Evolutionary conservation across 2,329 filamentous ascomycete genomes (phyloP), one percentile per base, ranked within the genome.

Genomic region (Pestalotiopsis sp.): DNA sequence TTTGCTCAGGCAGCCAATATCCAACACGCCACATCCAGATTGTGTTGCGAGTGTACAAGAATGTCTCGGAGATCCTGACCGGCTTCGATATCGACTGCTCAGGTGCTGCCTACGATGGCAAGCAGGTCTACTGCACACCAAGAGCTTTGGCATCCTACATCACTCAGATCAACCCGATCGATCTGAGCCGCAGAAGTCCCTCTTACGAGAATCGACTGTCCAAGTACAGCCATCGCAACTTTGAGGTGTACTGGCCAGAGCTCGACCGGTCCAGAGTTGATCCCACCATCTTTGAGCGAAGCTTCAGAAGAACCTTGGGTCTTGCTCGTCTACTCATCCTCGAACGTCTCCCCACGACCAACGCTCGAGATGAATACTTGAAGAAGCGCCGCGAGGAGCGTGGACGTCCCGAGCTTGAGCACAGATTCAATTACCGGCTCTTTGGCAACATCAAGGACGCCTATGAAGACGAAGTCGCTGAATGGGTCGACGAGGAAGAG

Each of bases 61-160:
- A 91, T 0, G 82, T 97, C 60, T 91, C 92, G 1, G 93, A 97
- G 77, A 95, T 97, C 45, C 85, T 97, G 27, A 94, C 93, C 3
- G 94, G 94, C 0, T 97, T 97, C 73, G 94, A 97, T 74, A 93
- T 97, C 63, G 93, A 96, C 77, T 94, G 92, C 77, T 92, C 93
- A 0, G 93, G 93, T 70, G 92, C 90, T 27, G 93, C 93, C 3
- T 97, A 92, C 73, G 90, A 96, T 77, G 94, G 94, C 45, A 86
- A 87, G 23, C 92, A 96, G 75, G 93, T 97, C 20, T 97, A 91
- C 75, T 90, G 90, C 27, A 90, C 91, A 2, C 94, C 94, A 2
- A 87, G 94, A 68, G 93, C 93, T 2, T 78, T 97, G 14, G 89
- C 89, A 59, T 91, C 93, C 11, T 95, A 92, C 78, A 91, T 95